Evolutionary conservation across 108 stramenopile genomes (phyloP).

Genomic region (Nitzschia sp.): DNA sequence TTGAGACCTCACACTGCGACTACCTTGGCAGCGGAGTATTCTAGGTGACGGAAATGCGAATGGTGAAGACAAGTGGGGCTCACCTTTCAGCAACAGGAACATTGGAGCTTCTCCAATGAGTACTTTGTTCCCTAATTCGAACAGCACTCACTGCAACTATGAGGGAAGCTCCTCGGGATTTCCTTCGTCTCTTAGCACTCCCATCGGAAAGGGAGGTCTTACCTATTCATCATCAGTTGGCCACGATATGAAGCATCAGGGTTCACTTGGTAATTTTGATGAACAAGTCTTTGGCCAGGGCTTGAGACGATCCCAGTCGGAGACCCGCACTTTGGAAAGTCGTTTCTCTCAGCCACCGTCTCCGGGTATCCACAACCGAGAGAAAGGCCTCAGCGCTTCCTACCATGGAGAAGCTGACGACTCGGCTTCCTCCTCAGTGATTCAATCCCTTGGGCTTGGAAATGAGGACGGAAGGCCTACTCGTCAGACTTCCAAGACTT

Average conservation of each 20-base stretch:
- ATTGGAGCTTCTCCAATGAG: background rate
- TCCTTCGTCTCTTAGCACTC: too few relatives aligned
- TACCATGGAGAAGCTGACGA: too few relatives aligned
- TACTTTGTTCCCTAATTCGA: slow-evolving; percentile 7
- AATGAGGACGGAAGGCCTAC: slow-evolving; percentile 9
- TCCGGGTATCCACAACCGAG: slow-evolving; percentile 31
- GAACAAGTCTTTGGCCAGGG: slow-evolving; percentile 37
- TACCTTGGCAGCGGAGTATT: background rate
- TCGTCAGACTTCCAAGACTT: slow-evolving; percentile 47
- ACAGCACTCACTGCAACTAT: background rate
- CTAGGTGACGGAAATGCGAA: background rate
- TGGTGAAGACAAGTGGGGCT: slow-evolving; percentile 1
- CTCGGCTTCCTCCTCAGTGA: slow-evolving; percentile 12
- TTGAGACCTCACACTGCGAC: background rate
- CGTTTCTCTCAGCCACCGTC: slow-evolving; percentile 36
- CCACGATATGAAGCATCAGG: background rate
- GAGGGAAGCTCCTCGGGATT: too few relatives aligned
- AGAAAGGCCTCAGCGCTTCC: slow-evolving; percentile 13
- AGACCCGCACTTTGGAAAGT: slow-evolving; percentile 43
- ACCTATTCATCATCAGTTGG: too few relatives aligned
- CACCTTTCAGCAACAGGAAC: background rate
- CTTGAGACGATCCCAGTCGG: slow-evolving; percentile 55
- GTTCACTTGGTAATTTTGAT: background rate
- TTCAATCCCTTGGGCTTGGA: slow-evolving; percentile 24
- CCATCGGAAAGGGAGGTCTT: too few relatives aligned